These are phyloP conservation scores for Pseudogymnoascus sp. DNA, from an alignment of 2,329 filamentous ascomycete species.

Conservation along the genomic window DNA sequence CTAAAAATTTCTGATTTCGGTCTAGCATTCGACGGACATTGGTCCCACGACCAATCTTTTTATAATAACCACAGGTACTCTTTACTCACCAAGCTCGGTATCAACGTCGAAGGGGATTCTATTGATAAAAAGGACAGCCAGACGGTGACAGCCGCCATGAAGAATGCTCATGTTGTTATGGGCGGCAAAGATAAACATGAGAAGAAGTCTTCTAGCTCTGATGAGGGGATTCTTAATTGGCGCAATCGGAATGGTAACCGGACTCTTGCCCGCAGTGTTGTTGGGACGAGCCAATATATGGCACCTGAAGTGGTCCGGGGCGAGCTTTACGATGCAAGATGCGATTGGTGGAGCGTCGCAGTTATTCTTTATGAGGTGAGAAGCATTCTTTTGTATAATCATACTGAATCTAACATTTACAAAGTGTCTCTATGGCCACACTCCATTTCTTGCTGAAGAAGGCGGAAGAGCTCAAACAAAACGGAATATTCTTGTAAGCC, in stretches of 20 bases:
- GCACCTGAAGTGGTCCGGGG: slow-evolving; percentile 85
- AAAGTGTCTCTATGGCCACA: slow-evolving; percentile 82
- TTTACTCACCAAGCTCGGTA: slow-evolving; percentile 65
- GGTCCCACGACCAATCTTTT: slow-evolving; percentile 83
- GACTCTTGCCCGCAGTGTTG: slow-evolving; percentile 71
- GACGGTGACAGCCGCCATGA: slow-evolving; percentile 31
- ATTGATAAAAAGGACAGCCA: slow-evolving; percentile 55
- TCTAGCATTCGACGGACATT: slow-evolving; percentile 88
- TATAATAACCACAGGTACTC: slow-evolving; percentile 76
- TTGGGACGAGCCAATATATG: slow-evolving; percentile 98
- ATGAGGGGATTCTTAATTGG: slow-evolving; percentile 53
- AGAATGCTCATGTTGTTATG: slow-evolving; percentile 33
- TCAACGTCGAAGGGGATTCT: slow-evolving; percentile 65
- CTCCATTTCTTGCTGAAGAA: slow-evolving; percentile 78
- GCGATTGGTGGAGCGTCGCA: slow-evolving; percentile 95
- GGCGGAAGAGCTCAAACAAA: slow-evolving; percentile 70
- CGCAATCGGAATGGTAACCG: slow-evolving; percentile 61
- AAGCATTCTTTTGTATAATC: not conserved
- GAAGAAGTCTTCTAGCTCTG: slow-evolving; percentile 24
- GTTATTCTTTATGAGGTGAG: slow-evolving; percentile 78
- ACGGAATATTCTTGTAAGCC: slow-evolving; percentile 65
- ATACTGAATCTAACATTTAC: not conserved
- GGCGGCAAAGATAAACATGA: slow-evolving; percentile 32
- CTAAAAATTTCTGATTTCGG: slow-evolving; percentile 96
- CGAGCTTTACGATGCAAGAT: slow-evolving; percentile 78